A percentile compares a stretch with the other conserved stretches of the same genome.
Evolutionary conservation across 108 stramenopile species (phyloP).

Genomic region (Skeletonema costatum): DNA sequence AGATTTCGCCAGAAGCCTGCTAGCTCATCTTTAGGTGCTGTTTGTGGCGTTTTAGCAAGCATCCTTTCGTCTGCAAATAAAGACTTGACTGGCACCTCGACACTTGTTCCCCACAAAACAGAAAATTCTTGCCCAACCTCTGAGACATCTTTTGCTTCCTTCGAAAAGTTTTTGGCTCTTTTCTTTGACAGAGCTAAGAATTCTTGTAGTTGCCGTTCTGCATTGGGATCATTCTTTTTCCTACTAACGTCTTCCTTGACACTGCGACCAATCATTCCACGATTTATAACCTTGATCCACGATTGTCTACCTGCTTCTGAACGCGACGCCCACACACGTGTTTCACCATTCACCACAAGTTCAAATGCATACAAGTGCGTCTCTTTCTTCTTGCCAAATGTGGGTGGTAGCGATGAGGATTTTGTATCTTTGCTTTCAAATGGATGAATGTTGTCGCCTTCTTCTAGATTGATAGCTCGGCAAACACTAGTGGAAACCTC

Average conservation of each 20-base stretch:
- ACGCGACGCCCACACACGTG: background rate
- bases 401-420: background rate
- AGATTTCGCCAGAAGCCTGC: background rate
- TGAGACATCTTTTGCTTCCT: background rate
- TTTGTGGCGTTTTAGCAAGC: background rate
- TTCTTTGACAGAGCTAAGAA: background rate
- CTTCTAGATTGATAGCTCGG: background rate
- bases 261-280: background rate
- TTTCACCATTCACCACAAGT: background rate
- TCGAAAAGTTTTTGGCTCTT: background rate
- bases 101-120: background rate
- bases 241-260: background rate
- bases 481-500: background rate
- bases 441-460: background rate
- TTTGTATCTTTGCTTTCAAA: background rate
- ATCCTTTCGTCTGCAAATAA: background rate
- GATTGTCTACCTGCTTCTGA: background rate
- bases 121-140: background rate
- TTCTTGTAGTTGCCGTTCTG: background rate
- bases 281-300: background rate
- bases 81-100: background rate
- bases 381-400: background rate
- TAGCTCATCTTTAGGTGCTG: background rate
- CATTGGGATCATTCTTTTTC: background rate
- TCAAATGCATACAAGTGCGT: background rate